phyloP scores from a whole-genome alignment of 2,329 filamentous ascomycete species.

The Colletotrichum euphorbiae region DNA sequence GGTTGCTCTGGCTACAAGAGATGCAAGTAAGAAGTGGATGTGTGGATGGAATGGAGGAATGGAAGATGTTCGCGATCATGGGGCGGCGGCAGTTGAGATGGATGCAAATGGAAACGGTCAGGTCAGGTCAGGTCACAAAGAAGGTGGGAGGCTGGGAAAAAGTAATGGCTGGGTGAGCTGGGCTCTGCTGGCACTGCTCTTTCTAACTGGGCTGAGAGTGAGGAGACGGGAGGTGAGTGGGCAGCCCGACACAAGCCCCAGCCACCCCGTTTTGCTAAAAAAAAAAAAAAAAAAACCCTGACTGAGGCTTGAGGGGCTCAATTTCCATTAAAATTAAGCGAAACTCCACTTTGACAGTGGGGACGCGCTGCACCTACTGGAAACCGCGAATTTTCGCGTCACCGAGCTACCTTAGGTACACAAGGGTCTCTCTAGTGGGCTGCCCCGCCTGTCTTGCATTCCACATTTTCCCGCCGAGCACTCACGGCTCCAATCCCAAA shows the following conservation, averaged over 20 bases:
- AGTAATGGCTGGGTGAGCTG: slow-evolving; percentile 30
- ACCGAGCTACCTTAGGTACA: neutral
- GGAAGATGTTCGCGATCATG: slow-evolving; percentile 34
- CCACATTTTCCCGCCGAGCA: slow-evolving; percentile 25
- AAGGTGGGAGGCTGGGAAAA: slow-evolving; percentile 38
- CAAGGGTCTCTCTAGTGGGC: slow-evolving; percentile 1
- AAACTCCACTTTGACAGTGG: slow-evolving; percentile 19
- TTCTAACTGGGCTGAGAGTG: neutral
- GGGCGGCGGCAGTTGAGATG: slow-evolving; percentile 31
- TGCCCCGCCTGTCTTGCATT: slow-evolving; percentile 22
- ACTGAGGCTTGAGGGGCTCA: slow-evolving; percentile 26
- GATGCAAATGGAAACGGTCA: slow-evolving; percentile 35
- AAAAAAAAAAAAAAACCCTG: neutral
- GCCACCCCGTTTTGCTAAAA: slow-evolving; percentile 30
- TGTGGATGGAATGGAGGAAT: slow-evolving; percentile 38
- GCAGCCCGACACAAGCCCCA: slow-evolving; percentile 36
- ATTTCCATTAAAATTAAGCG: slow-evolving; percentile 30
- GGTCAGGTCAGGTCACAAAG: neutral
- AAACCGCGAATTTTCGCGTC: slow-evolving; percentile 40
- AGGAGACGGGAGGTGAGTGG: slow-evolving; percentile 13
- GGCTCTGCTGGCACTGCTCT: neutral
- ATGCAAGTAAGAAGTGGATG: slow-evolving; percentile 37
- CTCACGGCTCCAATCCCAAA: slow-evolving; percentile 31
- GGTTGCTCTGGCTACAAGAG: slow-evolving; percentile 39
- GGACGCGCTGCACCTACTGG: slow-evolving; percentile 28